A percentile compares a stretch with the other conserved stretches of the same genome.
phyloP scores from a whole-genome alignment of 2,329 filamentous ascomycete species.

The Aureobasidium namibiae region DNA sequence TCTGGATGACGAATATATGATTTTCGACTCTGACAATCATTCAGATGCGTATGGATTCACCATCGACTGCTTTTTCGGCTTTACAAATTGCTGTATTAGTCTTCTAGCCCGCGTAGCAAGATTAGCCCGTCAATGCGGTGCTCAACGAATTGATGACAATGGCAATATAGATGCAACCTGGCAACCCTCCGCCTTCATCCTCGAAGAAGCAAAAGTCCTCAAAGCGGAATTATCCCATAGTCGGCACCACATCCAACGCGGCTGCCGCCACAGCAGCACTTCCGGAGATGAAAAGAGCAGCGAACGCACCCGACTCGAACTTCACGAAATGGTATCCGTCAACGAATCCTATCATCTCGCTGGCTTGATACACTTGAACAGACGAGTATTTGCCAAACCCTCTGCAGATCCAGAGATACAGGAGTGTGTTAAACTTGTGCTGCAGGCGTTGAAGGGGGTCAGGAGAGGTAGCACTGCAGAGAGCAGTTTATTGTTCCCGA shows the following conservation, averaged over 20 bases:
- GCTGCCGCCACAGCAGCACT: conserved; percentile 30
- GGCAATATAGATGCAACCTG: conserved; percentile 47
- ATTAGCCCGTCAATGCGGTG: conserved; percentile 60
- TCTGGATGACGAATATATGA: conserved; percentile 32
- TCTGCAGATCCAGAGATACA: conserved; percentile 54
- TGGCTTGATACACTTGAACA: conserved; percentile 65
- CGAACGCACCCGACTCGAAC: conserved; percentile 23
- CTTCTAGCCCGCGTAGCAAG: conserved; percentile 65
- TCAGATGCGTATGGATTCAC: conserved; percentile 55
- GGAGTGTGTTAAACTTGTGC: conserved; percentile 53
- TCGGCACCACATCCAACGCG: conserved; percentile 32
- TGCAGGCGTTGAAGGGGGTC: conserved; percentile 54
- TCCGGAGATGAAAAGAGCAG: conserved; percentile 31
- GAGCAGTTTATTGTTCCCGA: conserved; percentile 66
- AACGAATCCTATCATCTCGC: conserved; percentile 77
- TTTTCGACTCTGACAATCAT: conserved; percentile 40
- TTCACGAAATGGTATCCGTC: conserved; percentile 58
- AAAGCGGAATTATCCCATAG: conserved; percentile 53
- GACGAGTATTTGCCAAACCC: conserved; percentile 59
- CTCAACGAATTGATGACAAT: conserved; percentile 50
- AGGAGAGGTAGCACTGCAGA: conserved; percentile 62
- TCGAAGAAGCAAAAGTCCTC: conserved; percentile 50
- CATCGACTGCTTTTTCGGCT: conserved; percentile 75
- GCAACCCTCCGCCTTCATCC: conserved; percentile 49
- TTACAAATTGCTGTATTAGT: conserved; percentile 62